Base-by-base conservation (phyloP, 1,139 yeast species). In the Torulaspora globosa region DNA sequence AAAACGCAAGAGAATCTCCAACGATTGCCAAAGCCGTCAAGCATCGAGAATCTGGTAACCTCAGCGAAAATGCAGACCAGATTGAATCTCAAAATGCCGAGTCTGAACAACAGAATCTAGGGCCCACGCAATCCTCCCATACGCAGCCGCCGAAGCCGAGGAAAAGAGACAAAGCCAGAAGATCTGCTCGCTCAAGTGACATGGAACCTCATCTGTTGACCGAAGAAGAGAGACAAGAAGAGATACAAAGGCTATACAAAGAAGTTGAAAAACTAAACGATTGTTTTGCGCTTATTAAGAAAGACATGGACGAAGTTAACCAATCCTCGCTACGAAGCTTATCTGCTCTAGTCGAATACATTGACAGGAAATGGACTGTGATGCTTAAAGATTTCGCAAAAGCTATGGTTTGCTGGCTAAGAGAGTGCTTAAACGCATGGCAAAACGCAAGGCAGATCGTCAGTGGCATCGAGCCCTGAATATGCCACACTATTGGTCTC, bases 261-360 rank as follows among this genome's bases (percentile, higher is more conserved):
- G 73, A 70, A 48, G 43, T 70, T n/a, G 59, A 51, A 0, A 69
- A 68, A 46, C 46, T 70, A 27, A 62, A 65, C 14, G 72, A 69
- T 33, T 69, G 72, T 47, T 62, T 63, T 34, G 56, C 56, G 19
- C 56, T 69, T 10, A 63, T 68, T 3, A 46, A 58, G n/a, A 61
- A 58, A 33, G 73, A 70, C 50, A 53, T 70, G 39, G 50, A 53
- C 5, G 65, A 67, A 30, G 68, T 70, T 0, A 67, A 68, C 41
- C 44, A 43, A 1, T 64, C 72, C 0, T 54, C 68, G 9, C 49
- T 59, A 32, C 46, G 43, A 5, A 60, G 61, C 44, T 44, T 63
- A 18, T 52, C 50, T 2, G 50, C 55, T 27, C 46, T 65, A 18
- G 30, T 62, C 5, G 36, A 39, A 7, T 54, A 57, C 24, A 58